Base-by-base conservation (phyloP, 176 grass and related monocot species). In the Eremochloa ophiuroides region DNA sequence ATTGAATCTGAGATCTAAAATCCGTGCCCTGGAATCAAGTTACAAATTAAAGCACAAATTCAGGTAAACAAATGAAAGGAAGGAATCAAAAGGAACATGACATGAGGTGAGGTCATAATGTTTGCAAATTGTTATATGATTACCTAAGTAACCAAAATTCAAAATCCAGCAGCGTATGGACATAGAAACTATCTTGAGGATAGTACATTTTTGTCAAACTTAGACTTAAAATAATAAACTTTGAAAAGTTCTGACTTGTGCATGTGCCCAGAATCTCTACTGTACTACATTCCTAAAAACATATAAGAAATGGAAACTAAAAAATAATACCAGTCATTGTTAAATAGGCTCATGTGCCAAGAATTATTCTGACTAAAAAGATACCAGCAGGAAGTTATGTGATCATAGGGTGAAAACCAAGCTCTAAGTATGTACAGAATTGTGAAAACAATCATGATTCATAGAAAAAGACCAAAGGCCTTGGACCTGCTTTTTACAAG, bases 1-100 rank as follows among this genome's bases (percentile, higher is more conserved):
- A 1, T 75, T 98, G 90, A 82, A 91, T 53, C 55, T 82, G 86
- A 58, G 90, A 70, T 82, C 88, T 86, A 71, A 75, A 98, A 91
- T 93, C 88, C 59, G 81, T 91, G 6, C 95, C 95, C 95, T 98
- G 70, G 6, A 70, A 85, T 65, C 40, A 89, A 85, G 50, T n/a
- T 55, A 71, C 14, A 67, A 34, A 66, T 66, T 47, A 33, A 83
- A 61, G 35, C n/a, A 20, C 2, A 80, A 62, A 5, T 15, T 62
- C 73, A 70, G 42, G 69, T 7, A 77, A 55, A 42, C 39, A 66
- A 28, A 53, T 2, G 1, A 80, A 27, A 33, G 3, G 2, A 80
- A 55, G 15, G 62, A 66, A 68, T 37, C 38, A 55, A 18, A 84
- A 74, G 8, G 37, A 2, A 62, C 15, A 69, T 69, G 47, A 75